A percentile compares a stretch with the other conserved stretches of the same genome.
Conservation (phyloP, 2,329 filamentous ascomycete species). For the Botrytis hyacinthi region DNA sequence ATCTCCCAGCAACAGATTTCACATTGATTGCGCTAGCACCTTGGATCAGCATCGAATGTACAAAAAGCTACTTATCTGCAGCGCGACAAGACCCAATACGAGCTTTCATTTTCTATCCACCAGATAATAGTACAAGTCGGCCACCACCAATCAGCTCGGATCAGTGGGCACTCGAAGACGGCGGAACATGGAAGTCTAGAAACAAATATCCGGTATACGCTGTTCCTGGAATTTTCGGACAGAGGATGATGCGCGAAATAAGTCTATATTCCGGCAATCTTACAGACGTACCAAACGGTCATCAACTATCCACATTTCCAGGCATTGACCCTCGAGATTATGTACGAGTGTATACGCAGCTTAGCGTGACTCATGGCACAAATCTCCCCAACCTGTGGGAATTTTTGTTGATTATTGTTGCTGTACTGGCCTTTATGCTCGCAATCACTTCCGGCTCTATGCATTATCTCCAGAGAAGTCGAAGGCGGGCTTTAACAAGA, state of each 20-base stretch:
- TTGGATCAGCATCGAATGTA: constrained; percentile 76
- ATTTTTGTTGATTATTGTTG: constrained; percentile 70
- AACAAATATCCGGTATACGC: constrained; percentile 82
- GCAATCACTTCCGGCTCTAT: constrained; percentile 66
- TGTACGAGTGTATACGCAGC: constrained; percentile 58
- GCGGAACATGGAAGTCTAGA: constrained; percentile 66
- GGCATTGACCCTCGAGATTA: constrained; percentile 56
- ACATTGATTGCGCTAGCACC: constrained; percentile 80
- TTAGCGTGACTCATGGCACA: constrained; percentile 48
- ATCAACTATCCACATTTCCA: constrained; percentile 55
- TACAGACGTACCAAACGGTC: constrained; percentile 56
- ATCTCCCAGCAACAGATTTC: constrained; percentile 68
- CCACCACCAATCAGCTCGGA: constrained; percentile 65
- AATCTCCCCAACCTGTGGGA: constrained; percentile 74
- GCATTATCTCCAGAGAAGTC: constrained; percentile 72
- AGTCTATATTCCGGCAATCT: constrained; percentile 76
- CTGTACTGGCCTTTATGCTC: constrained; percentile 67
- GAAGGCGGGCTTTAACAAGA: constrained; percentile 64
- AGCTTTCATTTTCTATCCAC: constrained; percentile 62
- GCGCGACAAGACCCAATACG: constrained; percentile 58
- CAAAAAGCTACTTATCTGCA: constrained; percentile 66
- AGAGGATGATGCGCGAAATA: constrained; percentile 67
- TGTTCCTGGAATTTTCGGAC: constrained; percentile 65
- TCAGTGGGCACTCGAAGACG: constrained; percentile 69
- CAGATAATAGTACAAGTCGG: constrained; percentile 53